A percentile compares a stretch with the other conserved stretches of the same genome.
Conservation (phyloP, 306 rosid species). For the Vigna nakashimae region DNA sequence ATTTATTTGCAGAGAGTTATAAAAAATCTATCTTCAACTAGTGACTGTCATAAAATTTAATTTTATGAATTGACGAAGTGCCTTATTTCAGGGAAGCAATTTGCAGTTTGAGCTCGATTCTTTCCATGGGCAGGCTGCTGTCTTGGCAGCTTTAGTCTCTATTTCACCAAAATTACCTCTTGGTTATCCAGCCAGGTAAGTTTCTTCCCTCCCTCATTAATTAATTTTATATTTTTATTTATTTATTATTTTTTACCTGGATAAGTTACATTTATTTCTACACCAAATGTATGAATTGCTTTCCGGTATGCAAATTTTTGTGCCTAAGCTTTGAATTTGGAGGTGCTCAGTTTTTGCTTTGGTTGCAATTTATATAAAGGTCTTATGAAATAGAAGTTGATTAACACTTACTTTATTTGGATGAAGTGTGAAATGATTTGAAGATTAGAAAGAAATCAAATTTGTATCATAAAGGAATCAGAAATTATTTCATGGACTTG, state of each 20-base stretch:
- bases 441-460: background rate
- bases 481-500: slow-evolving; percentile 22
- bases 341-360: slow-evolving; percentile 20
- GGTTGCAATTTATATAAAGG: slow-evolving; percentile 34
- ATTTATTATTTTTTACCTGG: slow-evolving; percentile 3
- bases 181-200: slow-evolving; percentile 94
- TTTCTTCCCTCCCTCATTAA: slow-evolving; percentile 7
- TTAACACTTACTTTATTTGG: slow-evolving; percentile 1
- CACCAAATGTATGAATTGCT: slow-evolving; percentile 10
- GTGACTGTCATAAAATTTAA: slow-evolving; percentile 5
- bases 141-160: slow-evolving; percentile 90
- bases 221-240: background rate
- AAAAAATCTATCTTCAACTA: background rate
- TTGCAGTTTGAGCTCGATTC: slow-evolving; percentile 86
- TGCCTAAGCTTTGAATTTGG: slow-evolving; percentile 28
- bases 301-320: slow-evolving; percentile 5
- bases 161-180: slow-evolving; percentile 90
- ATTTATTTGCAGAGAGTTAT: slow-evolving; percentile 21
- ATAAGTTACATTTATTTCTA: slow-evolving; percentile 6
- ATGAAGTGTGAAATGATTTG: slow-evolving; percentile 25
- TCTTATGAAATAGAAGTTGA: slow-evolving; percentile 18
- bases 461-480: background rate
- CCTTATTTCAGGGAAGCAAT: slow-evolving; percentile 70
- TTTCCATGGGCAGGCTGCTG: slow-evolving; percentile 93
- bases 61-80: slow-evolving; percentile 38